Percentiles rank a stretch among this genome's conserved stretches.
Evolutionary conservation across 768 basidiomycete genomes (phyloP).

Genomic region (Erythrobasidium yunnanense): DNA sequence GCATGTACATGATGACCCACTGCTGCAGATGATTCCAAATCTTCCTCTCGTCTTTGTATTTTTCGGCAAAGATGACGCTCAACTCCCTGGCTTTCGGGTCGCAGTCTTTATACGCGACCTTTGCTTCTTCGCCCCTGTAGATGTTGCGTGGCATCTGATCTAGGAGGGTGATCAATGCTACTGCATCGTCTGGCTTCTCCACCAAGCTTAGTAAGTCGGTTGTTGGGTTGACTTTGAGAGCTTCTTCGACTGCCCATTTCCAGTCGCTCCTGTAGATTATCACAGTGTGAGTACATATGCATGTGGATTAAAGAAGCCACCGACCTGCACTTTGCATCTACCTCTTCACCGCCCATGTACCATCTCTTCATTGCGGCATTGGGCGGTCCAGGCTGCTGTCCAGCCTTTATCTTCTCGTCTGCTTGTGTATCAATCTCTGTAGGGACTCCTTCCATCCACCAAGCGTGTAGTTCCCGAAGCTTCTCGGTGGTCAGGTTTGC

Average conservation of each 20-base stretch:
- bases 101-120: slow-evolving; percentile 9
- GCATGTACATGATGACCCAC: slow-evolving; percentile 14
- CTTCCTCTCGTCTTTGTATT: slow-evolving; percentile 5
- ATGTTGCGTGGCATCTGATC: slow-evolving; percentile 28
- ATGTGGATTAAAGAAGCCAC: too few species aligned
- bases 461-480: background rate
- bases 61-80: background rate
- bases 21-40: background rate
- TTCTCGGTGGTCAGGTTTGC: background rate
- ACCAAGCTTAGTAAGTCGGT: background rate
- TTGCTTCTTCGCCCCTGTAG: slow-evolving; percentile 28
- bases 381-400: background rate
- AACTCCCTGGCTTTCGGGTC: slow-evolving; percentile 8
- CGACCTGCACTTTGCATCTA: slow-evolving; percentile 6
- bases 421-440: too few species aligned
- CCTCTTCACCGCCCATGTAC: slow-evolving; percentile 17
- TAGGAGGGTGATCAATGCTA: slow-evolving; percentile 10
- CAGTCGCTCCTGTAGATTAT: background rate
- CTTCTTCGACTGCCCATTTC: slow-evolving; percentile 9
- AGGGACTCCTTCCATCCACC: background rate
- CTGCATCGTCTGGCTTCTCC: slow-evolving; percentile 4
- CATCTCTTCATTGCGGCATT: background rate
- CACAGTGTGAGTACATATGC: too few species aligned
- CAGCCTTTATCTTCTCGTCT: too few species aligned
- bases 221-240: too few species aligned